A percentile compares a stretch with the other conserved stretches of the same genome.
These are phyloP conservation scores for Bimuria novae-zelandiae DNA, from an alignment of 2,329 filamentous ascomycete species.

Conservation along the genomic window DNA sequence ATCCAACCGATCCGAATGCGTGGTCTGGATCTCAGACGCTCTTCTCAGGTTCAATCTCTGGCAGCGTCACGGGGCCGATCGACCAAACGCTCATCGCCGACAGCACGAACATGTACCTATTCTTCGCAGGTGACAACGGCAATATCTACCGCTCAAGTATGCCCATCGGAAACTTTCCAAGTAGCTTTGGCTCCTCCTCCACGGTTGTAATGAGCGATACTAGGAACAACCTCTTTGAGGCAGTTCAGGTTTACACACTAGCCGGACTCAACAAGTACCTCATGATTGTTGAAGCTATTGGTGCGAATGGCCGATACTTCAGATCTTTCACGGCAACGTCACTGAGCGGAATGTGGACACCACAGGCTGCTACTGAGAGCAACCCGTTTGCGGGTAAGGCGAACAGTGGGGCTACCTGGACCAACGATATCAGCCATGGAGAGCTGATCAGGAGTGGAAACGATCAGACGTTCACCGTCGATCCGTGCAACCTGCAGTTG, in stretches of 20 bases:
- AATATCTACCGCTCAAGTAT: slow-evolving; percentile 68
- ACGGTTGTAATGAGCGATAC: slow-evolving; percentile 59
- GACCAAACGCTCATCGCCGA: slow-evolving; percentile 70
- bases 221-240: slow-evolving; percentile 65
- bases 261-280: slow-evolving; percentile 61
- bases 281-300: slow-evolving; percentile 70
- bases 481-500: slow-evolving; percentile 67
- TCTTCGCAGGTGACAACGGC: slow-evolving; percentile 71
- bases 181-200: slow-evolving; percentile 59
- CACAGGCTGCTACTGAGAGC: slow-evolving; percentile 60
- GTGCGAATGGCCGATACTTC: slow-evolving; percentile 64
- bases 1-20: slow-evolving; percentile 62
- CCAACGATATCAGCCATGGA: slow-evolving; percentile 69
- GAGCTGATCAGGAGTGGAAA: slow-evolving; percentile 61
- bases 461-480: slow-evolving; percentile 67
- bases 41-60: slow-evolving; percentile 60
- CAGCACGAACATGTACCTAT: slow-evolving; percentile 65
- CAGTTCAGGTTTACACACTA: slow-evolving; percentile 68
- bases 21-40: slow-evolving; percentile 62
- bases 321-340: slow-evolving; percentile 66
- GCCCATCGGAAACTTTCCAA: slow-evolving; percentile 66
- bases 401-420: slow-evolving; percentile 68
- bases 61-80: slow-evolving; percentile 60
- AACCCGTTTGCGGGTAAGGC: slow-evolving; percentile 69
- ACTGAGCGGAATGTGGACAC: slow-evolving; percentile 62